A percentile compares a stretch with the other conserved stretches of the same genome.
Conservation (phyloP, 2,329 filamentous ascomycete genomes). For the Apiospora saccharicola region DNA sequence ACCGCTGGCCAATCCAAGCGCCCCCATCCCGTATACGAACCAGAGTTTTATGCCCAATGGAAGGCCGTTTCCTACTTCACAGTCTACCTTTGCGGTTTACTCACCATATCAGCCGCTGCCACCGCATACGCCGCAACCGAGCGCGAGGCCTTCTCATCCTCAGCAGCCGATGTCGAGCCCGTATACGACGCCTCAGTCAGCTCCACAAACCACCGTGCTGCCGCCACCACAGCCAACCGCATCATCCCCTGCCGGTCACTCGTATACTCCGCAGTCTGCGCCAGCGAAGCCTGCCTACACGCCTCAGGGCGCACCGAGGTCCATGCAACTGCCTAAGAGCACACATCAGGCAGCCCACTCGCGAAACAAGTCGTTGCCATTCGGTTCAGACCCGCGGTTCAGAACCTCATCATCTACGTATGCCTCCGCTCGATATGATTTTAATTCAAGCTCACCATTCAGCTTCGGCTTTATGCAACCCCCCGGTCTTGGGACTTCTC, state of each 20-base stretch:
- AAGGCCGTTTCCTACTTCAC: slow-evolving; percentile 29
- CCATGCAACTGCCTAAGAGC: slow-evolving; percentile 16
- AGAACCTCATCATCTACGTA: slow-evolving; percentile 44
- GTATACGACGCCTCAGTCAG: slow-evolving; percentile 24
- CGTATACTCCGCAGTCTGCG: slow-evolving; percentile 12
- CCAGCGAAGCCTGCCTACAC: slow-evolving; percentile 23
- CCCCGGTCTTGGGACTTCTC: slow-evolving; percentile 42
- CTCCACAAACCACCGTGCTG: slow-evolving; percentile 10
- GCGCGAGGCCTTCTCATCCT: slow-evolving; percentile 21
- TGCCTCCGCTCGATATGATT: slow-evolving; percentile 40
- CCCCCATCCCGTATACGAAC: slow-evolving; percentile 39
- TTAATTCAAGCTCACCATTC: slow-evolving; percentile 43
- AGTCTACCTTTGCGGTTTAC: slow-evolving; percentile 27
- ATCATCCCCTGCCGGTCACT: not conserved
- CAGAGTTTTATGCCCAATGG: slow-evolving; percentile 46
- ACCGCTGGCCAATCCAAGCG: slow-evolving; percentile 2
- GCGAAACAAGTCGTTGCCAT: slow-evolving; percentile 39
- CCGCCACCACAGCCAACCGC: slow-evolving; percentile 28
- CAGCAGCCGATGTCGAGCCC: slow-evolving; percentile 27
- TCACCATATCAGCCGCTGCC: slow-evolving; percentile 18
- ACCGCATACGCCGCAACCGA: slow-evolving; percentile 27
- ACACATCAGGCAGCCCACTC: slow-evolving; percentile 31
- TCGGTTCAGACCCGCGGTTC: slow-evolving; percentile 42
- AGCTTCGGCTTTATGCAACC: slow-evolving; percentile 44
- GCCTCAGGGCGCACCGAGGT: slow-evolving; percentile 11